These are phyloP conservation scores for Neopestalotiopsis sp. DNA, from an alignment of 2,329 filamentous ascomycete genomes.

Conservation along the genomic window DNA sequence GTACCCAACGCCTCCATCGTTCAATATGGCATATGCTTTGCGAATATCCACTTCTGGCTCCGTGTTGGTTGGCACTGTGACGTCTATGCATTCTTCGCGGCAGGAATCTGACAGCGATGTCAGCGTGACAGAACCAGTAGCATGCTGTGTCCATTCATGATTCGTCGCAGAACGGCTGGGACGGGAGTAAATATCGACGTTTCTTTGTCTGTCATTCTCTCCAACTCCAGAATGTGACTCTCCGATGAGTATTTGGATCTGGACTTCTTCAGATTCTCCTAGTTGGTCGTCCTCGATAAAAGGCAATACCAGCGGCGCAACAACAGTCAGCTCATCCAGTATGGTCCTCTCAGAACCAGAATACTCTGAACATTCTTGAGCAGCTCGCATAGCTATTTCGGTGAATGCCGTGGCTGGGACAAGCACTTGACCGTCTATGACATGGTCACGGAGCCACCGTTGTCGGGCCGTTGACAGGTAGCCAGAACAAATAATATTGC, in stretches of 20 bases:
- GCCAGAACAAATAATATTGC: constrained; percentile 13
- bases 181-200: neutral
- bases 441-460: neutral
- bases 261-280: neutral
- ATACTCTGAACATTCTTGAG: constrained; percentile 5
- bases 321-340: constrained; percentile 8
- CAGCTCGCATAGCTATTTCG: constrained; percentile 9
- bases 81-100: neutral
- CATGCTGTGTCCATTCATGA: constrained; percentile 16
- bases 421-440: constrained; percentile 2
- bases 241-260: constrained; percentile 4
- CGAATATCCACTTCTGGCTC: constrained; percentile 8
- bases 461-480: constrained; percentile 8
- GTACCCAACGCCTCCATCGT: constrained; percentile 1
- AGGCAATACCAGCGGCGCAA: constrained; percentile 3
- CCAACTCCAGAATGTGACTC: neutral
- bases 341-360: constrained; percentile 1
- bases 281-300: neutral
- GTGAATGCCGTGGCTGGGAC: constrained; percentile 10
- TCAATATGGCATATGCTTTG: constrained; percentile 4
- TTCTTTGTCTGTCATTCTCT: neutral
- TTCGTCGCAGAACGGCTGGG: constrained; percentile 9
- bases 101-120: neutral
- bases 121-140: constrained; percentile 9
- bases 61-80: neutral